Evolutionary conservation across 805 yeast genomes (phyloP), one percentile per base, ranked within the genome.

Genomic region (Priceomyces castillae): DNA sequence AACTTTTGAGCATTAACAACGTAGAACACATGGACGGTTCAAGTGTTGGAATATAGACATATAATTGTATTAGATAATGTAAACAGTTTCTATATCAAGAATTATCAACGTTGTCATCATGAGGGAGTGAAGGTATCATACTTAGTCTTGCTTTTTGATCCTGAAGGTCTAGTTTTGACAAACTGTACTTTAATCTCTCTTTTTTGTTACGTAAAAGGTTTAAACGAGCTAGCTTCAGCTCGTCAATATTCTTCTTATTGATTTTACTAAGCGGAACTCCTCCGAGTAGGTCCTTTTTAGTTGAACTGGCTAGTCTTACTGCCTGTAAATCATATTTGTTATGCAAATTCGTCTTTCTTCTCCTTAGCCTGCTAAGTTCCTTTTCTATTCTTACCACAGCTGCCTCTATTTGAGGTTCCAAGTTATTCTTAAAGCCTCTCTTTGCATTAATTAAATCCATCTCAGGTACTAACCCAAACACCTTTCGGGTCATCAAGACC

Each of bases 391-490:
- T 52, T 7, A 51, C 58, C 19, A 65, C 46, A 3, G 73, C 56
- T 5, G 50, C 51, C 4, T 55, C 43, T 11, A 77, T 57, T 43
- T 74, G 70, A 1, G 81, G 81, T 30, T 65, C 67, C 3, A 73
- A 57, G 23, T 69, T 70, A 10, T 53, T 49, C 36, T 61, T 59
- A 36, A 76, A 56, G 10, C 61, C 53, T 30, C 57, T 58, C 39
- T 69, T 69, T 15, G 77, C 77, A 34, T 59, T 65, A 7, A 55
- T 59, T 19, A 77, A 54, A 42, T 77, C 80, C 42, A 61, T 57
- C 47, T 76, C 80, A 0, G 82, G 79, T 0, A 77, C 70, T 10
- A 77, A 56, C 4, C 78, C 78, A 58, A 76, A 78, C 17, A 77
- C 76, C 28, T 73, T 65, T 34, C 64, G 61, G 5, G 78, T 74